Evolutionary conservation across 345 rosid species (phyloP).

Genomic region (Excoecaria cochinchinensis): DNA sequence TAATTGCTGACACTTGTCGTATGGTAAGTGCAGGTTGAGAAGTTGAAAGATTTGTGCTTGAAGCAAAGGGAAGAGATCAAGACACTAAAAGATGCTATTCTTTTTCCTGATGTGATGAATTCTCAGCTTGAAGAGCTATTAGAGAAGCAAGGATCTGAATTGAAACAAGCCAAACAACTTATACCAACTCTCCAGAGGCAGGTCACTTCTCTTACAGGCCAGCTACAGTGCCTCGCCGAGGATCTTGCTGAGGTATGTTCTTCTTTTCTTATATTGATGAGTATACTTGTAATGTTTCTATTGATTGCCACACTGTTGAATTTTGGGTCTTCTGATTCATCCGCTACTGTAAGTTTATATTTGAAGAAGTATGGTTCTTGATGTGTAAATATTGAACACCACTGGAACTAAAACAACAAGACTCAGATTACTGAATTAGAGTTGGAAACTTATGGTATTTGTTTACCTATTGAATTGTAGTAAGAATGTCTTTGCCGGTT

Average conservation of each 20-base stretch:
- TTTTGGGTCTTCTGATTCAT: background rate
- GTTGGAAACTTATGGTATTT: background rate
- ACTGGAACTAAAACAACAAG: too few species aligned
- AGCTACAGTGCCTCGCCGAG: conserved; percentile 74
- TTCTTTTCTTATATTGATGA: background rate
- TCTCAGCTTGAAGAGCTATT: conserved; percentile 51
- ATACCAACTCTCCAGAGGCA: conserved; percentile 82
- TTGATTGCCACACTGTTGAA: background rate
- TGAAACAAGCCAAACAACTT: conserved; percentile 72
- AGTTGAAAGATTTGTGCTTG: conserved; percentile 84
- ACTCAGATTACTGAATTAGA: too few species aligned
- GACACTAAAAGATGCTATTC: conserved; percentile 60
- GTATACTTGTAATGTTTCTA: background rate
- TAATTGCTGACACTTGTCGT: background rate
- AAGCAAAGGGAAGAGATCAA: conserved; percentile 89
- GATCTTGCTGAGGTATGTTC: conserved; percentile 72
- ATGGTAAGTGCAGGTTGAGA: conserved; percentile 66
- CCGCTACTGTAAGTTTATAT: background rate
- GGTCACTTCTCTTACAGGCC: conserved; percentile 83
- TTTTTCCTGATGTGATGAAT: conserved; percentile 76
- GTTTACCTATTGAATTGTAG: too few species aligned
- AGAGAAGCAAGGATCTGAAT: conserved; percentile 63
- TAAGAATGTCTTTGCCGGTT: too few species aligned
- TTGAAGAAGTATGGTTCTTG: background rate
- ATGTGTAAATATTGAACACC: too few species aligned